phyloP scores from a whole-genome alignment of 176 grass and related monocot genomes.

The Themeda triandra region DNA sequence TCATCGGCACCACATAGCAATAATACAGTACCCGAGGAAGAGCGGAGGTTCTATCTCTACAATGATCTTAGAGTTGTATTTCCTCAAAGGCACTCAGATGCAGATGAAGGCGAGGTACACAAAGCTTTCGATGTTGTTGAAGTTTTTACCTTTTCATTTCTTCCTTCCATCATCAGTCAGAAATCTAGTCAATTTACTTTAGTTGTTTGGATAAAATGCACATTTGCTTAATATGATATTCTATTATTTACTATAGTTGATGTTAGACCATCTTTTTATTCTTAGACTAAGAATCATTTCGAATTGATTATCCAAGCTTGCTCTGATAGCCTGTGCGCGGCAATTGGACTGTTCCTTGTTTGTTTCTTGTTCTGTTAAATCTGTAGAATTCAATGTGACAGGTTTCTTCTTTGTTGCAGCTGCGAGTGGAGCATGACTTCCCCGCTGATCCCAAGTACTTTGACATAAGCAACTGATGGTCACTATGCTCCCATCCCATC shows the following conservation, averaged over 20 bases:
- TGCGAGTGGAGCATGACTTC: slow-evolving; percentile 85
- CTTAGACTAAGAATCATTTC: neutral
- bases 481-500: neutral
- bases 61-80: slow-evolving; percentile 98
- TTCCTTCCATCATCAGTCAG: neutral
- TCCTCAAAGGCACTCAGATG: slow-evolving; percentile 90
- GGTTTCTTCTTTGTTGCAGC: slow-evolving; percentile 38
- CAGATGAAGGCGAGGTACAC: slow-evolving; percentile 93
- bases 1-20: slow-evolving; percentile 33
- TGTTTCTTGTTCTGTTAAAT: neutral
- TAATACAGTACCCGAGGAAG: slow-evolving; percentile 29
- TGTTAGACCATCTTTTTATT: neutral
- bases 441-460: slow-evolving; percentile 98
- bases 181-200: neutral
- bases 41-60: slow-evolving; percentile 81
- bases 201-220: neutral
- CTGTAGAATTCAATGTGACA: neutral
- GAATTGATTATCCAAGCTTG: neutral
- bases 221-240: neutral
- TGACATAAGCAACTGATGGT: slow-evolving; percentile 80
- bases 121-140: neutral
- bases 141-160: neutral
- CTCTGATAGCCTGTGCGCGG: neutral
- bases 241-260: neutral
- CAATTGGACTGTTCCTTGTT: neutral